Conservation (phyloP, 116 monocot genomes). For the Trichopus zeylanicus region DNA sequence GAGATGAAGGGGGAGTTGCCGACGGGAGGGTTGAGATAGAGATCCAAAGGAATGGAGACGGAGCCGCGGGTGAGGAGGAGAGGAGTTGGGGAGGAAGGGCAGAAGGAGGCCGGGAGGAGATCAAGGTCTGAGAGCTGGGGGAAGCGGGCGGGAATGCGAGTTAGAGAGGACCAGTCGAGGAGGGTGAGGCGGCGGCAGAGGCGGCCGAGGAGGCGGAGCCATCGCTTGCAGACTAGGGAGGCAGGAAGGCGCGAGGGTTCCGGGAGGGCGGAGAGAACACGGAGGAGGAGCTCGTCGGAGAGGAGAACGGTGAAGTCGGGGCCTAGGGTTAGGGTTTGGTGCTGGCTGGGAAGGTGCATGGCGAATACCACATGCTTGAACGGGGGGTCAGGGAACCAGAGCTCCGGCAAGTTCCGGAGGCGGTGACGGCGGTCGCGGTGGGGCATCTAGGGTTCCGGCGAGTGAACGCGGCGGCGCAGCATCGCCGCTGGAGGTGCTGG, state of each 20-base stretch:
- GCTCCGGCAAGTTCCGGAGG: slow-evolving; percentile 23
- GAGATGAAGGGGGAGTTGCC: slow-evolving; percentile 22
- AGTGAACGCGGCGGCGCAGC: not conserved
- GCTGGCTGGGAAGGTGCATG: slow-evolving; percentile 14
- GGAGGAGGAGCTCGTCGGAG: slow-evolving; percentile 45
- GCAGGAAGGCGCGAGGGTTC: slow-evolving; percentile 1
- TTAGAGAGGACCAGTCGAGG: slow-evolving; percentile 54
- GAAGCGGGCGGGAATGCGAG: slow-evolving; percentile 43
- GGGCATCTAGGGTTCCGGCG: slow-evolving; percentile 29
- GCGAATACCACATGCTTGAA: slow-evolving; percentile 31
- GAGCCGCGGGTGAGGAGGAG: slow-evolving; percentile 41
- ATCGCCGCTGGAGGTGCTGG: slow-evolving; percentile 2
- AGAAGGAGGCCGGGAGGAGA: slow-evolving; percentile 66
- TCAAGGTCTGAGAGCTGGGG: slow-evolving; percentile 44
- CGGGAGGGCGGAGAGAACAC: slow-evolving; percentile 39
- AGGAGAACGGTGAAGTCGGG: slow-evolving; percentile 25
- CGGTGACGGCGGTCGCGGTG: slow-evolving; percentile 10
- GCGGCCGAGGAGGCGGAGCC: slow-evolving; percentile 58
- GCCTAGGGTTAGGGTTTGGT: slow-evolving; percentile 17
- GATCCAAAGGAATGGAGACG: slow-evolving; percentile 39
- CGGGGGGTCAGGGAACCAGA: slow-evolving; percentile 9
- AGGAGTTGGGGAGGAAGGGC: slow-evolving; percentile 12
- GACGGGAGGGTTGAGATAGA: slow-evolving; percentile 11
- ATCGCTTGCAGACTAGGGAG: slow-evolving; percentile 66
- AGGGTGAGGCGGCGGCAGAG: slow-evolving; percentile 45